Conservation (phyloP, 768 basidiomycete species). For the Russula sp. region DNA sequence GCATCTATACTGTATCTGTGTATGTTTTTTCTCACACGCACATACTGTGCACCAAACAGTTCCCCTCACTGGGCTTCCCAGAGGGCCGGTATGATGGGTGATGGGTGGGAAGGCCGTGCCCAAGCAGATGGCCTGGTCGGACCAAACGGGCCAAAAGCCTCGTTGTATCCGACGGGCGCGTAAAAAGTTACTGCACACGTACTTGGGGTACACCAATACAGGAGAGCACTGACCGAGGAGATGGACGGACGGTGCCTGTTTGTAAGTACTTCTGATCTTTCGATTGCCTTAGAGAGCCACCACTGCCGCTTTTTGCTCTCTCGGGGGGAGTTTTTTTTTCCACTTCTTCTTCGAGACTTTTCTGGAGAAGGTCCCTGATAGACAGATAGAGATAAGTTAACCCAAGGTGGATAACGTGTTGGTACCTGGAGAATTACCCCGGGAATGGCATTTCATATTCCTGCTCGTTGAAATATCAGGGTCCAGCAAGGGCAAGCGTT, state of each 20-base stretch:
- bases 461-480: background rate
- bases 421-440: conserved; percentile 1
- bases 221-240: background rate
- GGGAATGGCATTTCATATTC: background rate
- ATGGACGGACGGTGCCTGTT: conserved; percentile 15
- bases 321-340: background rate
- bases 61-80: too few species aligned
- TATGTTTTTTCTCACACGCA: background rate
- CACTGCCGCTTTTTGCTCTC: background rate
- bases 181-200: conserved; percentile 1
- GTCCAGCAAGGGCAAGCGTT: background rate
- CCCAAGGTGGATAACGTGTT: conserved; percentile 1
- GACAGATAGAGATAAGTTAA: conserved; percentile 1
- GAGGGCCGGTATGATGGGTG: too few species aligned
- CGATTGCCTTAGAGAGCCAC: conserved; percentile 13
- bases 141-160: conserved; percentile 19
- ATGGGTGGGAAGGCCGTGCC: background rate
- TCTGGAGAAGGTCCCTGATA: conserved; percentile 5
- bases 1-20: background rate
- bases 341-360: conserved; percentile 7
- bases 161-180: conserved; percentile 20
- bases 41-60: background rate
- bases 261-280: conserved; percentile 9
- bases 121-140: background rate
- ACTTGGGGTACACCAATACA: background rate